Conservation (phyloP, 495 filamentous ascomycete genomes). For the Xeromyces bisporus region DNA sequence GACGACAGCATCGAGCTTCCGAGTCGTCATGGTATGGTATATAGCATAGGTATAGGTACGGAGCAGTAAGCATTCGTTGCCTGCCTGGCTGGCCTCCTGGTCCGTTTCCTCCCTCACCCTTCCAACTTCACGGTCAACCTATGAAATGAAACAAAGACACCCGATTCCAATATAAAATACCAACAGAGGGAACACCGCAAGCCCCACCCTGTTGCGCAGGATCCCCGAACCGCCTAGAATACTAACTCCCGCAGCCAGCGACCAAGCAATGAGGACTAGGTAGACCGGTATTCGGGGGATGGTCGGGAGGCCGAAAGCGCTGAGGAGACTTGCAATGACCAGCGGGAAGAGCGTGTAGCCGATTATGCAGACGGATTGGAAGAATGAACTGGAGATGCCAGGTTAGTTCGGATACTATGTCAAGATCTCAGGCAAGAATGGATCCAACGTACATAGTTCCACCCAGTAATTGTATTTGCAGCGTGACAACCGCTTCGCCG, state of each 20-base stretch:
- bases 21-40: no score
- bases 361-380: constrained; percentile 93
- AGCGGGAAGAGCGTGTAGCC: constrained; percentile 98
- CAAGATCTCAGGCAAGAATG: neutral
- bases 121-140: no score
- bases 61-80: no score
- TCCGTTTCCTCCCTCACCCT: constrained; percentile 39
- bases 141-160: constrained; percentile 91
- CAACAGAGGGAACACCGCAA: constrained; percentile 88
- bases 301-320: constrained; percentile 56
- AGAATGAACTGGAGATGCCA: constrained; percentile 57
- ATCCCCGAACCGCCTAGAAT: constrained; percentile 92
- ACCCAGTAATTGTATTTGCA: constrained; percentile 93
- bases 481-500: constrained; percentile 89
- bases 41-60: no score
- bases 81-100: no score
- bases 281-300: constrained; percentile 82
- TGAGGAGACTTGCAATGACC: constrained; percentile 81
- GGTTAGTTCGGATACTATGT: neutral
- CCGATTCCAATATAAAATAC: constrained; percentile 92
- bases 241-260: constrained; percentile 84
- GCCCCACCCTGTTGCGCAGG: constrained; percentile 79
- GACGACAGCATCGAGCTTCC: no score
- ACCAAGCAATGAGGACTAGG: constrained; percentile 74
- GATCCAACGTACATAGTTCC: constrained; percentile 77